Evolutionary conservation across 2,329 filamentous ascomycete genomes (phyloP), one percentile per base, ranked within the genome.

Genomic region (Herpotrichia juniperi): DNA sequence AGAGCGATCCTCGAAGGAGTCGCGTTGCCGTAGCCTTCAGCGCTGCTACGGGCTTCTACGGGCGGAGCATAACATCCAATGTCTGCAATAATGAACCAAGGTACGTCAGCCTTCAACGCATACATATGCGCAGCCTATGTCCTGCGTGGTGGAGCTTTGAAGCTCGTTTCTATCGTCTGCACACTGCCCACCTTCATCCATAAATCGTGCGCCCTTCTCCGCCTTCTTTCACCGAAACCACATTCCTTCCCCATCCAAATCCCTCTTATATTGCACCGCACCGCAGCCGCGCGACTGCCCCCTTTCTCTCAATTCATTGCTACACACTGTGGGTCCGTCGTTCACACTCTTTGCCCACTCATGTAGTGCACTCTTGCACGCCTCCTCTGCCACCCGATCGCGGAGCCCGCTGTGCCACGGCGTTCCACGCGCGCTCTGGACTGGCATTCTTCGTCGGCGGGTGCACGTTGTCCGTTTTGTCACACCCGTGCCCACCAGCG

Each of bases 401-500:
- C 62, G 57, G 70, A 69, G 64, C 56, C 61, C 50, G 54, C 58
- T 72, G 70, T 74, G 60, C 66, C 46, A 74, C 71, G 35, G 48
- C 58, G 53, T 58, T 60, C 64, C 67, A 67, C 67, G 65, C 68
- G 61, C 62, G 58, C 57, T 51, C 54, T 53, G 40, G 48, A 45
- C 61, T 52, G 52, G 46, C 56, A 46, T 61, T 49, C 53, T 53
- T 66, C 51, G 61, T 58, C 59, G 54, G 51, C 53, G 56, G 60
- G 67, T 64, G 68, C 71, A 73, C 66, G 63, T 70, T 72, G 62
- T 71, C 66, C 65, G 68, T 72, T 72, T 65, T 68, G 69, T 73
- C 62, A 57, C 60, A 72, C 65, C 58, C 56, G 57, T 65, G 66
- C 67, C 66, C 62, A 65, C 70, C 67, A 58, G 40, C 59, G 61